A percentile compares a stretch with the other conserved stretches of the same genome.
These are phyloP conservation scores for Pseudogymnoascus sp. DNA, from an alignment of 2,329 filamentous ascomycete genomes.

Conservation along the genomic window DNA sequence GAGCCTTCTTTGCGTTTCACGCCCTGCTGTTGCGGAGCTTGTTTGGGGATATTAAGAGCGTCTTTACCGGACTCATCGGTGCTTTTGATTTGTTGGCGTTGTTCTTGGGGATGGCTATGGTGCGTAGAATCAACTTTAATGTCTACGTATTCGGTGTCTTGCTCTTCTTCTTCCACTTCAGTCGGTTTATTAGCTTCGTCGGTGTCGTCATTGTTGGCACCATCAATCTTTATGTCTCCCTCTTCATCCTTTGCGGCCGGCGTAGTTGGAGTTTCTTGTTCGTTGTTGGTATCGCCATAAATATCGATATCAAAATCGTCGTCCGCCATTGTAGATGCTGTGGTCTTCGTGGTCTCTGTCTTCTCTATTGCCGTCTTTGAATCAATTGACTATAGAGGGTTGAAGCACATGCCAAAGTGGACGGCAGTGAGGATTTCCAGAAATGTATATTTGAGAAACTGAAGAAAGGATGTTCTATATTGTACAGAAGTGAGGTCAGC, in stretches of 20 bases:
- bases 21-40: slow-evolving; percentile 41
- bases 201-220: slow-evolving; percentile 17
- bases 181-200: slow-evolving; percentile 7
- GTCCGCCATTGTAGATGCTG: slow-evolving; percentile 47
- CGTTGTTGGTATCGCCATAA: slow-evolving; percentile 51
- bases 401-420: slow-evolving; percentile 4
- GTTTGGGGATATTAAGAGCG: slow-evolving; percentile 27
- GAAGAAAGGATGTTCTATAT: slow-evolving; percentile 7
- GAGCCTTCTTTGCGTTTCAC: slow-evolving; percentile 53
- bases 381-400: background rate
- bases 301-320: slow-evolving; percentile 67
- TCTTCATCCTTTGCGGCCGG: slow-evolving; percentile 25
- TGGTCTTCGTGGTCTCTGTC: background rate
- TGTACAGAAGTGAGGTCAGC: slow-evolving; percentile 9
- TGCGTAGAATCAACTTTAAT: slow-evolving; percentile 34
- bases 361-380: background rate
- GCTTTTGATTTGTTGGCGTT: slow-evolving; percentile 35
- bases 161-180: slow-evolving; percentile 31
- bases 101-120: slow-evolving; percentile 22
- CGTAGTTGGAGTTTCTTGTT: slow-evolving; percentile 32
- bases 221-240: slow-evolving; percentile 30
- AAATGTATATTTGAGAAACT: slow-evolving; percentile 8
- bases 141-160: slow-evolving; percentile 30
- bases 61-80: slow-evolving; percentile 31
- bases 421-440: background rate